Evolutionary conservation across 805 yeast species (phyloP), one percentile per base, ranked within the genome.

Genomic region (Saccharomycopsis selenospora): DNA sequence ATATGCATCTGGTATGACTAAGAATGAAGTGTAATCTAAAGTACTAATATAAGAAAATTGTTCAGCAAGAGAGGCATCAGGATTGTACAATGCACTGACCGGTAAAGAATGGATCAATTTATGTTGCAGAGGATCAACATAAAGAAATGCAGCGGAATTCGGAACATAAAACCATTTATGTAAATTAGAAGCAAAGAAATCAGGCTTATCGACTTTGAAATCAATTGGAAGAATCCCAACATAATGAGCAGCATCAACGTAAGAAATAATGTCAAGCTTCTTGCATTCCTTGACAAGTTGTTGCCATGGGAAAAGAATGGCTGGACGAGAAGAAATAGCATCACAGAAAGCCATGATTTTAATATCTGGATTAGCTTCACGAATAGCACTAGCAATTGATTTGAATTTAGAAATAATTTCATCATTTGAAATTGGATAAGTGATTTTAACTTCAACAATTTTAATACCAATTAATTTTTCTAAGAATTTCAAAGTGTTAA

Each of bases 161-260:
- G 87, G 85, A 20, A 71, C 70, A 53, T 58, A 77, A 36, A 70
- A 65, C 90, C 90, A 84, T 58, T 84, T 84, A 67, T 84, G 90
- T 17, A 82, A 64, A 57, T 83, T 84, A 18, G 82, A 63, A 22
- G 73, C 68, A 58, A 69, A 75, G 59, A 80, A 83, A 56, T 82
- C 88, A 0, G 88, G 85, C 42, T 68, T 54, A 22, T 74, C 54
- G 13, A 29, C 47, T 17, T 24, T 10, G 8, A 52, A 30, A 27
- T 52, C 46, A 20, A 48, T 22, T 10, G 60, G 62, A 29, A 79
- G 55, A 47, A 61, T 56, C 0, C 91, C 91, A 29, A 77, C 68
- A 1, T 78, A 74, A 58, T 84, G 91, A 3, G 90, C 91, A 11
- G 84, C 91, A 60, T 84, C 91, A 23, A 84, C 71, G 40, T 80